Conservation (phyloP, 495 filamentous ascomycete species). For the Podospora pseudocomata region DNA sequence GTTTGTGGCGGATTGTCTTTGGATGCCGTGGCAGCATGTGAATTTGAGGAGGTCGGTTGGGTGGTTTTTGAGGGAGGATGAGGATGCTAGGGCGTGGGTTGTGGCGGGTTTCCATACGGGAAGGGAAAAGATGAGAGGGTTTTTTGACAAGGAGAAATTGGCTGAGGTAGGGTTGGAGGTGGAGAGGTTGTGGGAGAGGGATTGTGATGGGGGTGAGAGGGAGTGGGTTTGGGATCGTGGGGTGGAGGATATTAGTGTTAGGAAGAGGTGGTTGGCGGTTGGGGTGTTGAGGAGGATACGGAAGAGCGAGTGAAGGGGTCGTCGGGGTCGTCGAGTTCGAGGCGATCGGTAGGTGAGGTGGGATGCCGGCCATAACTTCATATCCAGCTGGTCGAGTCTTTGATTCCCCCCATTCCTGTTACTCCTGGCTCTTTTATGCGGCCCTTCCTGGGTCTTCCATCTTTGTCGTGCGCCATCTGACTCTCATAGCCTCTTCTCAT, state of each 20-base stretch:
- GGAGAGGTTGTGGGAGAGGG: constrained; percentile 70
- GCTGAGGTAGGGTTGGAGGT: constrained; percentile 57
- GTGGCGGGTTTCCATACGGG: constrained; percentile 85
- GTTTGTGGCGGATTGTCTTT: constrained; percentile 78
- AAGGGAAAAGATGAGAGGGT: constrained; percentile 61
- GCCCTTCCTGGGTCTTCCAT: neutral
- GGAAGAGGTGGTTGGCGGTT: constrained; percentile 77
- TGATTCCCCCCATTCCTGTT: neutral
- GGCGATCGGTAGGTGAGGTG: neutral
- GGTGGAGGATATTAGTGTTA: constrained; percentile 59
- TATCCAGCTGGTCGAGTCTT: neutral
- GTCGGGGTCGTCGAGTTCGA: neutral
- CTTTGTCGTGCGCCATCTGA: neutral
- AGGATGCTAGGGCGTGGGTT: constrained; percentile 57
- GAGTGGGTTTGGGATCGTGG: constrained; percentile 63
- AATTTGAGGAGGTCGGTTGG: constrained; percentile 66
- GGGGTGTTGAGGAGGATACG: constrained; percentile 49
- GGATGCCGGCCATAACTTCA: neutral
- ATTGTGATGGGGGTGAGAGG: constrained; percentile 63
- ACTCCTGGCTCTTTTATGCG: neutral
- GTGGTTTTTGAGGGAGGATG: constrained; percentile 59
- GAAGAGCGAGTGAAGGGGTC: neutral
- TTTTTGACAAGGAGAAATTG: constrained; percentile 62
- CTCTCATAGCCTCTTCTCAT: neutral
- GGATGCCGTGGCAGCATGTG: constrained; percentile 76